These are phyloP conservation scores for Chaetomium fimeti DNA, from an alignment of 495 filamentous ascomycete genomes.

Conservation along the genomic window DNA sequence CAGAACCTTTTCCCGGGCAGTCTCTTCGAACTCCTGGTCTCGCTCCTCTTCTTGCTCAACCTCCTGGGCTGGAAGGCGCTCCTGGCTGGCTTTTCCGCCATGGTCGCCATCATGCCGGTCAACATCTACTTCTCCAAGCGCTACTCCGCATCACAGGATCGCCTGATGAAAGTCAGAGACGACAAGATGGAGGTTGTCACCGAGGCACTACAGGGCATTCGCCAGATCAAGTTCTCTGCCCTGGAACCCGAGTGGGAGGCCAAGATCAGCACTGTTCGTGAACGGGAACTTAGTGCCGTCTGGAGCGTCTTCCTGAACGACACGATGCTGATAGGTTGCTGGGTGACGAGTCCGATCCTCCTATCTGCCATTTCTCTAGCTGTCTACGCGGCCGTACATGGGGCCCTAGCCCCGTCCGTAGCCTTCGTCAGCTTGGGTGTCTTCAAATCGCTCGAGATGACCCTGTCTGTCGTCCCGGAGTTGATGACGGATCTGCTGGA, in stretches of 20 bases:
- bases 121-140: constrained; percentile 68
- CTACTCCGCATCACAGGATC: constrained; percentile 64
- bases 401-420: constrained; percentile 65
- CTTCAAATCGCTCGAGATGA: constrained; percentile 68
- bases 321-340: constrained; percentile 57
- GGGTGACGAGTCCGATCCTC: constrained; percentile 73
- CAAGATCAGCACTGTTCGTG: constrained; percentile 65
- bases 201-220: constrained; percentile 77
- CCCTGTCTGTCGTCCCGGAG: constrained; percentile 69
- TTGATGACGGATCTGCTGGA: constrained; percentile 67
- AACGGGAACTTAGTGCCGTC: constrained; percentile 62
- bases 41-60: constrained; percentile 61
- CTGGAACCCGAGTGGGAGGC: constrained; percentile 76
- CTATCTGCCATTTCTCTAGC: constrained; percentile 70
- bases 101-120: constrained; percentile 62
- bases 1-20: constrained; percentile 63
- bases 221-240: constrained; percentile 87
- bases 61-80: constrained; percentile 74
- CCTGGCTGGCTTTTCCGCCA: constrained; percentile 63
- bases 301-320: constrained; percentile 66
- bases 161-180: constrained; percentile 77
- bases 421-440: constrained; percentile 79
- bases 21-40: constrained; percentile 62
- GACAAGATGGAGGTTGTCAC: constrained; percentile 74
- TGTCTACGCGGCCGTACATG: constrained; percentile 62